Base-by-base conservation (phyloP, 23 red algal species). In the Gracilaria vermiculophylla region DNA sequence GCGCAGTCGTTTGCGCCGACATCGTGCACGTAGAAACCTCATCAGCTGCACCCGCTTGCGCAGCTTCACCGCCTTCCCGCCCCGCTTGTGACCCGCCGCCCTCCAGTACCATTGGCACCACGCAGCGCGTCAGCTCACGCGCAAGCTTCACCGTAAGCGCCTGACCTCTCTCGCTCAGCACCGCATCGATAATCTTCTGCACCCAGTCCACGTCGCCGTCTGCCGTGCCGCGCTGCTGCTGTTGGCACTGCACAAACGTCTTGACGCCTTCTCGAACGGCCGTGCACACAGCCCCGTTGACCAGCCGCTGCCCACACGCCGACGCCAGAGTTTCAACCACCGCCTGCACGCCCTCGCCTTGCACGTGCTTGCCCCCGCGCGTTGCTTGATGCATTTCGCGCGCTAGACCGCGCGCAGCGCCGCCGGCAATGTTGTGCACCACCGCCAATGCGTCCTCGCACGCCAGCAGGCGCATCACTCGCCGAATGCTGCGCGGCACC, bases 181-280 rank as follows among this genome's bases (percentile, higher is more conserved):
- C 60, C 8, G 60, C 43, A 29, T 86, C 81, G 13, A 86, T 70
- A 1, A 73, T 19, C 49, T n/a, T 60, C 2, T 53, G 37, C 4
- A 47, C 5, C 43, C 41, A 60, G 62, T 66, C 60, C 10, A 21
- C 41, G 17, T 60, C 25, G 14, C 62, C 15, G 6, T 21, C 15
- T 48, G 15, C 23, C 9, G 8, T 13, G 23, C 10, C 55, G 32
- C 48, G 10, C 1, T 58, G 16, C 1, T 58, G 16, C 8, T 28
- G 44, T 47, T 82, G 48, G 13, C 13, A 32, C 14, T 66, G 34
- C 0, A 48, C 19, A 29, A 86, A 53, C 24, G 81, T 73, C 5
- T 60, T 20, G 21, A 86, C 36, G 9, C 55, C 64, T 51, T 86
- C 81, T 5, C 81, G 81, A 42, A 86, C 81, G 19, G 81, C 81